Evolutionary conservation across 2,329 filamentous ascomycete species (phyloP).

Genomic region (Phymatotrichopsis omnivora): DNA sequence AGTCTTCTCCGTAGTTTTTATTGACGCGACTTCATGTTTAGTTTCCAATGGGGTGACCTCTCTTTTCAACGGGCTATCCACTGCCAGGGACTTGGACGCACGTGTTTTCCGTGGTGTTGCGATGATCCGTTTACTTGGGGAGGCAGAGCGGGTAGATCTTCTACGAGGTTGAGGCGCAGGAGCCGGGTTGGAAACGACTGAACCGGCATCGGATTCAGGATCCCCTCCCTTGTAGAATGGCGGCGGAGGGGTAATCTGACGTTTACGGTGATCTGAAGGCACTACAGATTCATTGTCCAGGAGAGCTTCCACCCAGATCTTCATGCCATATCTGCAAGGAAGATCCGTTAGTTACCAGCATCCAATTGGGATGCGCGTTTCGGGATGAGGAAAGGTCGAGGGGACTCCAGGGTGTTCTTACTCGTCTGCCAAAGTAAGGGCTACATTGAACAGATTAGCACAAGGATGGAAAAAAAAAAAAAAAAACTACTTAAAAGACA

Average conservation of each 20-base stretch:
- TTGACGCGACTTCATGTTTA: constrained; percentile 26
- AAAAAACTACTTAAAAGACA: constrained; percentile 1
- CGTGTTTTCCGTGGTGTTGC: constrained; percentile 42
- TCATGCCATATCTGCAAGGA: constrained; percentile 41
- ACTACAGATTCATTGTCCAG: constrained; percentile 63
- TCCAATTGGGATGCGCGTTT: constrained; percentile 3
- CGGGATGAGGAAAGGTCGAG: constrained; percentile 1
- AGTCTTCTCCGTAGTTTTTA: constrained; percentile 30
- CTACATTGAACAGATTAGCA: constrained; percentile 41
- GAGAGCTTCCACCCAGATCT: constrained; percentile 81
- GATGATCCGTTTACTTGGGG: constrained; percentile 41
- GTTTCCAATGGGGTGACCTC: constrained; percentile 25
- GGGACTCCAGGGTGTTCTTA: constrained; percentile 43
- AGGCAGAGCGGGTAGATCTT: constrained; percentile 50
- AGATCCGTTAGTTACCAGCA: constrained; percentile 18
- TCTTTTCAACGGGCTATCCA: constrained; percentile 35
- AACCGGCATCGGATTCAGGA: constrained; percentile 31
- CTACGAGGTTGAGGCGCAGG: constrained; percentile 36
- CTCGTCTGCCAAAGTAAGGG: constrained; percentile 72
- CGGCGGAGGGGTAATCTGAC: constrained; percentile 71
- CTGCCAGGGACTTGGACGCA: constrained; percentile 40
- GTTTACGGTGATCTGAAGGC: constrained; percentile 46
- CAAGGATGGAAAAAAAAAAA: constrained; percentile 10
- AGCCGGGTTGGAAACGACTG: constrained; percentile 32
- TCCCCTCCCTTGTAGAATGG: constrained; percentile 37